Base-by-base conservation (phyloP, 768 basidiomycete species). In the Crepidotus variabilis region DNA sequence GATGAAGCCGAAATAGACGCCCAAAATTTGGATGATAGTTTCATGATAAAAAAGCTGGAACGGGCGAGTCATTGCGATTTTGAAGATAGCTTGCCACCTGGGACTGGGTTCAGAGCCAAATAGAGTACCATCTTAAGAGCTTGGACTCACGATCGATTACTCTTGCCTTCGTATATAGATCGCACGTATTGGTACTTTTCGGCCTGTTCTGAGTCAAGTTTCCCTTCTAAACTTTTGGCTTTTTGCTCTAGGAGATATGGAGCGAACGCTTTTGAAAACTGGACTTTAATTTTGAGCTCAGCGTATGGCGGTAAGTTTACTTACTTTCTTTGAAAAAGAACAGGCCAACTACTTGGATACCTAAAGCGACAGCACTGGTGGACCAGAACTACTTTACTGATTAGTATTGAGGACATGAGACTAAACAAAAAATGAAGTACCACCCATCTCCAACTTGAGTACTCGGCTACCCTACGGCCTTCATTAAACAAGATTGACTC, bases 401-500 rank as follows among this genome's bases (percentile, higher is more conserved):
- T 46, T 52, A 22, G 48, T 49, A 7, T 16, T 8, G 48, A 0
- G 2, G 34, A 18, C n/a, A n/a, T n/a, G 1, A 20, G 21, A 23
- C 6, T 6, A 14, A 20, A 32, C 16, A n/a, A 11, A 32, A 32
- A 47, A 11, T 35, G 4, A 74, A 81, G 39, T 67, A 81, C 83
- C 28, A 88, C 86, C 87, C 86, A 89, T 66, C 85, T 73, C 88
- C 88, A 90, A 0, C 84, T 84, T 0, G 85, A 78, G 35, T 70
- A 72, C 43, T 88, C 73, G 0, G 83, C 81, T 23, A 90, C 80
- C 76, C 77, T 78, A 54, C 14, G 48, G 45, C 39, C 9, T 23
- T 21, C 22, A 50, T 39, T 1, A 74, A 60, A 62, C n/a, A 8
- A 43, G 20, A 16, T 14, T 7, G 34, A 18, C 2, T 51, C 22